Percentiles rank a stretch among this genome's conserved stretches.
These are phyloP conservation scores for Mycena galopus DNA, from an alignment of 768 basidiomycete species.

Conservation along the genomic window DNA sequence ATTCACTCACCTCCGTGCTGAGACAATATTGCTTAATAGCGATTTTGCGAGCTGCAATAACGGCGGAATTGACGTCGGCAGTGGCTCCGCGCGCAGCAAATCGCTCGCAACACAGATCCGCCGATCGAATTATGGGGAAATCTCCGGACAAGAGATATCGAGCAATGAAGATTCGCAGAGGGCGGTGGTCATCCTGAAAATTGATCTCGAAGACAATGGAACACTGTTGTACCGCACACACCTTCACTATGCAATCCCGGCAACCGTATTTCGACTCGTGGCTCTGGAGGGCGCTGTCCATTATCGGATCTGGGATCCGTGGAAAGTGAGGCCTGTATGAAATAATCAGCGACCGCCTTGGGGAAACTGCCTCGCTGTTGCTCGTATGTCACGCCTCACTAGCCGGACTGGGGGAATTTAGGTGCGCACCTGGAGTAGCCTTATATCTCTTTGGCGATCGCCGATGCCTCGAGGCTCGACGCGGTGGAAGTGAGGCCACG, in stretches of 20 bases:
- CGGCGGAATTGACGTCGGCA: background rate
- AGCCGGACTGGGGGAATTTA: no score
- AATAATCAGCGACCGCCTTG: no score
- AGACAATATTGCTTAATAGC: constrained; percentile 12
- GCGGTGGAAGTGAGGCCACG: no score
- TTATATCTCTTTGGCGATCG: no score
- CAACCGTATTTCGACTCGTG: background rate
- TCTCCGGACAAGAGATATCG: background rate
- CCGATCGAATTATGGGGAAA: background rate
- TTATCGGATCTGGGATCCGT: no score
- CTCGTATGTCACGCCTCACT: no score
- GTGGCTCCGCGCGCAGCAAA: background rate
- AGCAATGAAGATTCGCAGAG: background rate
- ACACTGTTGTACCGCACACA: background rate
- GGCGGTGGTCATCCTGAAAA: background rate
- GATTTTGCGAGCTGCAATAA: background rate
- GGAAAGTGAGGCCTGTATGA: no score
- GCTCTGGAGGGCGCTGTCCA: no score
- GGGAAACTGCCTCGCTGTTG: no score
- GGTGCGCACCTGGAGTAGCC: no score
- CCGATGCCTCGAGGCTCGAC: no score
- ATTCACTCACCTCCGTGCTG: background rate
- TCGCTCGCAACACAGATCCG: background rate
- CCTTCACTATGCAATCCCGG: no score
- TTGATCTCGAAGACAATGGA: background rate